Evolutionary conservation across 768 basidiomycete genomes (phyloP).

Genomic region (Vararia minispora): DNA sequence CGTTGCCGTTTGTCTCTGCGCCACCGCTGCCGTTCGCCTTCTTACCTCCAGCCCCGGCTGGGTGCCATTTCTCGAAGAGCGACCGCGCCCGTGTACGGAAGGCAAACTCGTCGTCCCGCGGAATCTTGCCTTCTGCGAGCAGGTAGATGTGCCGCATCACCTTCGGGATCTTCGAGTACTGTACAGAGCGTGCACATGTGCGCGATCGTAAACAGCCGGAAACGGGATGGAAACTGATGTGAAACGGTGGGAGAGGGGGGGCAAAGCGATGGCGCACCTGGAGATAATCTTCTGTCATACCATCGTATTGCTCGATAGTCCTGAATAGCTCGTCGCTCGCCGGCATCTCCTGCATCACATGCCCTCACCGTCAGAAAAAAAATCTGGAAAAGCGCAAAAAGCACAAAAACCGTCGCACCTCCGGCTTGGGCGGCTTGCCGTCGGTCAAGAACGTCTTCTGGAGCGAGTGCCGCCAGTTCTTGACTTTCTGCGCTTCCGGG

Average conservation of each 20-base stretch:
- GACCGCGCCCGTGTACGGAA: slow-evolving; percentile 61
- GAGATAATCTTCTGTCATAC: slow-evolving; percentile 70
- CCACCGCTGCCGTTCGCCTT: slow-evolving; percentile 8
- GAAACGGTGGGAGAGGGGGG: slow-evolving; percentile 4
- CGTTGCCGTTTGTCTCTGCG: slow-evolving; percentile 15
- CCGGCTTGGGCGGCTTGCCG: slow-evolving; percentile 51
- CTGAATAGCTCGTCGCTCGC: slow-evolving; percentile 60
- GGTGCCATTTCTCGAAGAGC: slow-evolving; percentile 62
- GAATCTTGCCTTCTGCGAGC: slow-evolving; percentile 42
- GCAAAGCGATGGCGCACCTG: slow-evolving; percentile 23
- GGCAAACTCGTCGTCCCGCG: slow-evolving; percentile 53
- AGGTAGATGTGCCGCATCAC: slow-evolving; percentile 82
- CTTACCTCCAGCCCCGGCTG: slow-evolving; percentile 31
- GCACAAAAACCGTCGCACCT: slow-evolving; percentile 31
- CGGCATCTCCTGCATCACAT: slow-evolving; percentile 57
- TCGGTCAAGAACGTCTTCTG: slow-evolving; percentile 77
- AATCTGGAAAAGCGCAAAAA: slow-evolving; percentile 4
- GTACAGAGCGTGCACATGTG: slow-evolving; percentile 3
- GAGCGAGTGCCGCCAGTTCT: slow-evolving; percentile 86
- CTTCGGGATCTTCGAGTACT: slow-evolving; percentile 78
- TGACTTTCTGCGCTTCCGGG: slow-evolving; percentile 61
- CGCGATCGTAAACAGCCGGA: slow-evolving; percentile 1
- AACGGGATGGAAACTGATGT: slow-evolving; percentile 2
- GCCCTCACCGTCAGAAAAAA: slow-evolving; percentile 1
- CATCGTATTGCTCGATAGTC: slow-evolving; percentile 64